A percentile compares a stretch with the other conserved stretches of the same genome.
Conservation (phyloP, 108 stramenopile genomes). For the Aurantiochytrium sp. region DNA sequence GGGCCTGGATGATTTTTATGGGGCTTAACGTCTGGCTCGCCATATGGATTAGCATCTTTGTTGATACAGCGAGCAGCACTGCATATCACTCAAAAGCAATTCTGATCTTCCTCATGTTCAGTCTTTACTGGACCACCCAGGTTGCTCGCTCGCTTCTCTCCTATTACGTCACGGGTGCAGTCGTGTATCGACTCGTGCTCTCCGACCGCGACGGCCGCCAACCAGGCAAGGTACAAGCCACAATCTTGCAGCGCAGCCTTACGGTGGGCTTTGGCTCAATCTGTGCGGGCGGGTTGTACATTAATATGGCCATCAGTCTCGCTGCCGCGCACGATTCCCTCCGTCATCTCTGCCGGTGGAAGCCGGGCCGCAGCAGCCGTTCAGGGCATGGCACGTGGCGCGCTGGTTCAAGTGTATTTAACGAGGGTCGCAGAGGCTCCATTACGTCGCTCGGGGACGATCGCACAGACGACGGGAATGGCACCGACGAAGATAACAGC, state of each 20-base stretch:
- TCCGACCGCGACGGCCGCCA: background rate
- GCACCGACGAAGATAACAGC: background rate
- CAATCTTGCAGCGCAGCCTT: background rate
- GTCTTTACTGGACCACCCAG: background rate
- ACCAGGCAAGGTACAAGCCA: background rate
- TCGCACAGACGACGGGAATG: background rate
- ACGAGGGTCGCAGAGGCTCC: too few species aligned
- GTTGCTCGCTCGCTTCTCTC: background rate
- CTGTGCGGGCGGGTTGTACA: background rate
- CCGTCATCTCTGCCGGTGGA: background rate
- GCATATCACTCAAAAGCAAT: background rate
- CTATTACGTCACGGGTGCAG: background rate
- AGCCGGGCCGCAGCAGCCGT: background rate
- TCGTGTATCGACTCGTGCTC: background rate
- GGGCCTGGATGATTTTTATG: background rate
- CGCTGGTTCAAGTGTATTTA: too few species aligned
- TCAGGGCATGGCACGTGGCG: background rate
- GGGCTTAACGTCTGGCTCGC: background rate
- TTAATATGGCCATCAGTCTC: background rate
- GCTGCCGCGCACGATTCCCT: background rate
- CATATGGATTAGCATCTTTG: slow-evolving; percentile 2
- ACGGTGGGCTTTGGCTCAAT: background rate
- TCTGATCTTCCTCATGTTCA: background rate
- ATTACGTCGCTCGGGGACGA: too few species aligned
- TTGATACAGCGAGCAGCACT: background rate